A percentile compares a stretch with the other conserved stretches of the same genome.
Evolutionary conservation across 192 early-diverging fungal genomes (phyloP).

Genomic region (Coemansia biformis): DNA sequence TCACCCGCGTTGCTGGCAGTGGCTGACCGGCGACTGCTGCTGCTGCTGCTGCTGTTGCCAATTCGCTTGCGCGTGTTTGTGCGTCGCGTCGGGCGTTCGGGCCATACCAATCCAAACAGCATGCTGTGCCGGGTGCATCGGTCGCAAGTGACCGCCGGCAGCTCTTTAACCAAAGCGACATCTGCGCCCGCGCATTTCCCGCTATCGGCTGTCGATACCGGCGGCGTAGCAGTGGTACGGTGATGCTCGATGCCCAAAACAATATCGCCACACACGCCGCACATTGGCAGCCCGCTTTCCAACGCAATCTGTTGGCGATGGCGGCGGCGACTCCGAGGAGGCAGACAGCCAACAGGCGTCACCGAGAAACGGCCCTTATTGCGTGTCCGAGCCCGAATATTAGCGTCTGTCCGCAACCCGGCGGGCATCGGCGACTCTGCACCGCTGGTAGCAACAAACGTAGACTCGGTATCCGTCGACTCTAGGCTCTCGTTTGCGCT

Average conservation of each 20-base stretch:
- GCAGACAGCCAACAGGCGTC: slow-evolving; percentile 23
- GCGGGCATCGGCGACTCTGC: background rate
- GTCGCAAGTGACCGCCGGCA: slow-evolving; percentile 1
- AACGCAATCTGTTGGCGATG: too few species aligned
- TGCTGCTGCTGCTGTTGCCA: background rate
- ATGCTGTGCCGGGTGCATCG: slow-evolving; percentile 34
- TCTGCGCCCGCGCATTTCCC: slow-evolving; percentile 2
- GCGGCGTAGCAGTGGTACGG: too few species aligned
- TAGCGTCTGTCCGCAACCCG: background rate
- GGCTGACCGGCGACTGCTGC: background rate
- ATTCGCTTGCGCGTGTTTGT: slow-evolving; percentile 4
- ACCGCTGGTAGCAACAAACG: background rate
- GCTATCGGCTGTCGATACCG: too few species aligned
- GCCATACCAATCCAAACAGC: slow-evolving; percentile 36
- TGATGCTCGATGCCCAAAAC: too few species aligned
- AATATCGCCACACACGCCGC: background rate
- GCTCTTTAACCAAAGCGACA: too few species aligned
- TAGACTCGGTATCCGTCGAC: slow-evolving; percentile 24
- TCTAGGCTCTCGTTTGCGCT: background rate
- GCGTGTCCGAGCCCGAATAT: slow-evolving; percentile 24
- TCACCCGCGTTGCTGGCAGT: background rate
- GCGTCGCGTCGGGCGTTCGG: slow-evolving; percentile 16
- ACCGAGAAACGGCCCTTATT: slow-evolving; percentile 39
- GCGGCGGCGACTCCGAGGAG: too few species aligned
- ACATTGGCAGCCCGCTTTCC: slow-evolving; percentile 14